Evolutionary conservation across 139 green algal genomes (phyloP), one percentile per base, ranked within the genome.

Genomic region (Micractinium sp.): DNA sequence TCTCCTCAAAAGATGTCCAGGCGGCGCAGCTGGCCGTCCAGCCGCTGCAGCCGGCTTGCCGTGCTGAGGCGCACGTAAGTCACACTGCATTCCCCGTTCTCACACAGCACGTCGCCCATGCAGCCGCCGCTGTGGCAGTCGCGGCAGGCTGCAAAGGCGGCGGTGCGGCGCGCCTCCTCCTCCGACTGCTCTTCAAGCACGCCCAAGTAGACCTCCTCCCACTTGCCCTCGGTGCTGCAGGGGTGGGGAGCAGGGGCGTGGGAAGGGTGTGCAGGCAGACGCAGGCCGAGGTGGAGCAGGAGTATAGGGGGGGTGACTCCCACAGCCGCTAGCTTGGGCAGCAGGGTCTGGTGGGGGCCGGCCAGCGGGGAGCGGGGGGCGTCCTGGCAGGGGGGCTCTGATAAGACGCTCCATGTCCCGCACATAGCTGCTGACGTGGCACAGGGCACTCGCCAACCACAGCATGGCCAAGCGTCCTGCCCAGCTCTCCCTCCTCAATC

Each of bases 91-190:
- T 89, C 86, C 7, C 90, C 92, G 73, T 97, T 97, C 35, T 93
- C 90, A 78, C 95, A 98, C 29, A 94, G 69, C 33, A 98, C 61
- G 0, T 47, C 7, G 29, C 94, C 93, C 3, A 75, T 39, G 27
- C 87, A 38, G 2, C 91, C 93, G 13, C 94, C 95, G 27, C 85
- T 93, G 88, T 98, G 94, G 90, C 95, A 98, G 31, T 27, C 20
- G 60, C 90, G 67, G 90, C 95, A 98, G 19, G 87, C 85, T 2
- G 90, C 77, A 18, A 79, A 18, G 0, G 91, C 88, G 0, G 61
- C 41, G 13, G 78, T 63, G 14, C 88, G 81, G 23, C 61, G 77
- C 14, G 87, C 69, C 60, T 90, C 92, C 16, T 47, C 41, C 27
- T 5, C 56, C 7, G 82, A 61, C n/a, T 85, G 82, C 31, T 94